Evolutionary conservation across 352 stramenopile genomes (phyloP).

Genomic region (Pythium scleroteichum): DNA sequence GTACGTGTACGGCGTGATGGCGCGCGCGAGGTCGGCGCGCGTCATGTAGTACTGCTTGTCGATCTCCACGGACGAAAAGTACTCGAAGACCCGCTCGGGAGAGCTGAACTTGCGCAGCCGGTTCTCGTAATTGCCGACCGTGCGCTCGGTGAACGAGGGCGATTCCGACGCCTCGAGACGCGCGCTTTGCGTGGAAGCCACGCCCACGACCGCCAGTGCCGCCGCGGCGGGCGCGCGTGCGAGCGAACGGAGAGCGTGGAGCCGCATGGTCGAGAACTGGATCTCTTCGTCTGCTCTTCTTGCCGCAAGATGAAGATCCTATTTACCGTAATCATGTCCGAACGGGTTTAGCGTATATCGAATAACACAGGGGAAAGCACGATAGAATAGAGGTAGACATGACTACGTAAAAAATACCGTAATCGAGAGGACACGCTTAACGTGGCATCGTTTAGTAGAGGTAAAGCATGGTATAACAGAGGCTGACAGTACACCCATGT

Average conservation of each 20-base stretch:
- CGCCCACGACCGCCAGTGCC: slow-evolving; percentile 24
- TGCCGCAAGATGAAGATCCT: background rate
- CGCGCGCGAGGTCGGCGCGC: slow-evolving; percentile 73
- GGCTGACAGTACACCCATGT: no score
- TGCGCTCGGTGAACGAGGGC: slow-evolving; percentile 76
- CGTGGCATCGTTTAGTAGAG: no score
- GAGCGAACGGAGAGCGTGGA: slow-evolving; percentile 21
- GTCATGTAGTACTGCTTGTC: slow-evolving; percentile 86
- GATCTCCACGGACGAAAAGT: slow-evolving; percentile 87
- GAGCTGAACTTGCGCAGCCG: slow-evolving; percentile 81
- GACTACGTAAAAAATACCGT: slow-evolving; percentile 1
- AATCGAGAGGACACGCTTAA: no score
- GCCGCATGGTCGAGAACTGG: slow-evolving; percentile 14
- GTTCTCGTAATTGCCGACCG: slow-evolving; percentile 89
- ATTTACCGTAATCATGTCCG: background rate
- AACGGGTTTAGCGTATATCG: background rate
- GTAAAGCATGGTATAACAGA: no score
- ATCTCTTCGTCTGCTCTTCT: slow-evolving; percentile 10
- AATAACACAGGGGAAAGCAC: background rate
- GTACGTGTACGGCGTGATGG: slow-evolving; percentile 83
- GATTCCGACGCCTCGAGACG: slow-evolving; percentile 31
- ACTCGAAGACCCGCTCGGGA: slow-evolving; percentile 89
- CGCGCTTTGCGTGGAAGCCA: slow-evolving; percentile 5
- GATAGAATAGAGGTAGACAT: no score
- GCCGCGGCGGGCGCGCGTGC: slow-evolving; percentile 10